Evolutionary conservation across 352 stramenopile genomes (phyloP).

Genomic region (Pythium aristosporum): DNA sequence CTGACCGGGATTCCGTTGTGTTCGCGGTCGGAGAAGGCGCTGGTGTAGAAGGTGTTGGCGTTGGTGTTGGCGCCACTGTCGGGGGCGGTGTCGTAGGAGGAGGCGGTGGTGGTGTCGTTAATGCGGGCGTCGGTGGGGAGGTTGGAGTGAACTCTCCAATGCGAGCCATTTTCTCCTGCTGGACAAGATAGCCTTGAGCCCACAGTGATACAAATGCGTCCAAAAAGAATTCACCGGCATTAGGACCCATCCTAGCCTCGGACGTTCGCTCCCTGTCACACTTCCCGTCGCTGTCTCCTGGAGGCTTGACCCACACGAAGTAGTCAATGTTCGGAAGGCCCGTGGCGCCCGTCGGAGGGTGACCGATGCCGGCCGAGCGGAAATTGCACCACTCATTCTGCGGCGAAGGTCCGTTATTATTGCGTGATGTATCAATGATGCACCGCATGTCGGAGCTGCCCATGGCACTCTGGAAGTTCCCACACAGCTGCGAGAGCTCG

Average conservation of each 20-base stretch:
- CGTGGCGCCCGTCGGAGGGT: slow-evolving; percentile 47
- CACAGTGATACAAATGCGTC: slow-evolving; percentile 54
- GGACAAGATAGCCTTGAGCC: slow-evolving; percentile 52
- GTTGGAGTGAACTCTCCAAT: slow-evolving; percentile 37
- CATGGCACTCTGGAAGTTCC: slow-evolving; percentile 49
- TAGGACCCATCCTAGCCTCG: slow-evolving; percentile 35
- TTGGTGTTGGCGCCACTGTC: not conserved
- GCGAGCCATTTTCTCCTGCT: slow-evolving; percentile 33
- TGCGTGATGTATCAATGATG: slow-evolving; percentile 68
- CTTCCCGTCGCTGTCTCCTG: slow-evolving; percentile 60
- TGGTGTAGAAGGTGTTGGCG: not conserved
- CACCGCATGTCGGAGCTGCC: slow-evolving; percentile 37
- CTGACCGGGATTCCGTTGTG: not conserved
- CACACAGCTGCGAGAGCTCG: slow-evolving; percentile 50
- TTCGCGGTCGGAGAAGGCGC: not conserved
- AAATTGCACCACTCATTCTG: slow-evolving; percentile 71
- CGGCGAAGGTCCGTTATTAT: slow-evolving; percentile 39
- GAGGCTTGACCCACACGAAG: slow-evolving; percentile 70
- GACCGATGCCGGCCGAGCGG: slow-evolving; percentile 51
- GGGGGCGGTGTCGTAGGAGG: slow-evolving; percentile 3
- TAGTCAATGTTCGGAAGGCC: slow-evolving; percentile 56
- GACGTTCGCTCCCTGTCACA: slow-evolving; percentile 30
- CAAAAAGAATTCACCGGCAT: slow-evolving; percentile 46
- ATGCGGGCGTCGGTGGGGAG: slow-evolving; percentile 9
- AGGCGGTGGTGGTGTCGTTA: slow-evolving; percentile 20